Percentiles rank a stretch among this genome's conserved stretches.
Evolutionary conservation across 352 stramenopile genomes (phyloP).

Genomic region (Phytophthora litchii): DNA sequence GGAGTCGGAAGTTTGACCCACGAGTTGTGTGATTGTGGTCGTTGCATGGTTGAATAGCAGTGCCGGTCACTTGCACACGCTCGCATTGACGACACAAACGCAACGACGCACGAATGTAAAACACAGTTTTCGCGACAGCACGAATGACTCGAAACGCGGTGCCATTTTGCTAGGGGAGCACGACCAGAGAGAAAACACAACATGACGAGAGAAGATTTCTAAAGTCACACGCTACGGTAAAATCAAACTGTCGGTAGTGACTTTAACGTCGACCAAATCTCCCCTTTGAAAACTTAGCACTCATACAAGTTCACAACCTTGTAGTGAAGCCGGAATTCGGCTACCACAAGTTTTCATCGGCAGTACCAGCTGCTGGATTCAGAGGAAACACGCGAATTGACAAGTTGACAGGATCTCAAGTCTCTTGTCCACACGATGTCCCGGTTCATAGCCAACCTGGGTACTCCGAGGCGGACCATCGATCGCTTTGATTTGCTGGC

Average conservation of each 20-base stretch:
- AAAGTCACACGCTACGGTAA: too few relatives aligned
- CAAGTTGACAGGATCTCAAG: constrained; percentile 1
- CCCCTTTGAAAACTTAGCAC: too few relatives aligned
- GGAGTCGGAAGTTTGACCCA: too few relatives aligned
- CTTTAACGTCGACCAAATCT: too few relatives aligned
- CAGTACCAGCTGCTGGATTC: constrained; percentile 7
- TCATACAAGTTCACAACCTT: too few relatives aligned
- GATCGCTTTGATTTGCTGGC: constrained; percentile 2
- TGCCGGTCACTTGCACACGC: not conserved
- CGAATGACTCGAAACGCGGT: not conserved
- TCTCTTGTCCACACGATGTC: not conserved
- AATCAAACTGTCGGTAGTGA: too few relatives aligned
- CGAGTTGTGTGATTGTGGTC: not conserved
- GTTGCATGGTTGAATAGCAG: not conserved
- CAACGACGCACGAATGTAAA: not conserved
- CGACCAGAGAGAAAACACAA: not conserved
- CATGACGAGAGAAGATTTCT: not conserved
- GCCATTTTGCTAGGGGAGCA: constrained; percentile 6
- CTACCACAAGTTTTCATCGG: constrained; percentile 2
- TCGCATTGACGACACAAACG: constrained; percentile 4
- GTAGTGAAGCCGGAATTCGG: not conserved
- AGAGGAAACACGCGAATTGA: constrained; percentile 23
- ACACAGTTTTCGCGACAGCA: not conserved
- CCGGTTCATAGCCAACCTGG: not conserved
- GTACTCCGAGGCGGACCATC: not conserved